phyloP scores from a whole-genome alignment of 2,329 filamentous ascomycete species.

The Trichoderma atrobrunneum region DNA sequence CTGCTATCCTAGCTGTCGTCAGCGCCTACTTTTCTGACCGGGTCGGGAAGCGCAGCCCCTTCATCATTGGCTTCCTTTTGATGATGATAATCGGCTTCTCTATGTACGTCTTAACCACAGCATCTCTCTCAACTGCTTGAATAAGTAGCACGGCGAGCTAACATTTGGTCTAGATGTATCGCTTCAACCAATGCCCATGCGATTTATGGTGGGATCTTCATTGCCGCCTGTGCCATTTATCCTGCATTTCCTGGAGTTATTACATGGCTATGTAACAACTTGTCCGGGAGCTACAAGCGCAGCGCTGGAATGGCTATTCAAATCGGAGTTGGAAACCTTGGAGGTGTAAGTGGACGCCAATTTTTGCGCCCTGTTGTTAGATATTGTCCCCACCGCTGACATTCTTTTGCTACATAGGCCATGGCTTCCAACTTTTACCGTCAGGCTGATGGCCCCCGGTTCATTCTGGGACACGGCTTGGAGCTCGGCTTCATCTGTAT shows the following conservation, averaged over 20 bases:
- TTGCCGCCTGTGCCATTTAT: constrained; percentile 76
- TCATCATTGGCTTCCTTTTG: constrained; percentile 52
- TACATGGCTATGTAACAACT: constrained; percentile 76
- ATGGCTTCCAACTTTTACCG: constrained; percentile 74
- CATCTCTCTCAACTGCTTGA: neutral
- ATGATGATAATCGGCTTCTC: constrained; percentile 57
- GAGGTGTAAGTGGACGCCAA: constrained; percentile 39
- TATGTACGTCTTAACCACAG: constrained; percentile 35
- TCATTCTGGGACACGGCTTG: constrained; percentile 49
- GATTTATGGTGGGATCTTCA: constrained; percentile 72
- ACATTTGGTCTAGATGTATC: constrained; percentile 49
- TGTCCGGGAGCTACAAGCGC: constrained; percentile 64
- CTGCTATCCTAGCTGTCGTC: constrained; percentile 56
- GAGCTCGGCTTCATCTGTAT: constrained; percentile 48
- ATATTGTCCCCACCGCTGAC: neutral
- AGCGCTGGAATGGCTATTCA: constrained; percentile 63
- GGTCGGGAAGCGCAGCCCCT: constrained; percentile 52
- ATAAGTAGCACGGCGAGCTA: no score
- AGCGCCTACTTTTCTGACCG: constrained; percentile 56
- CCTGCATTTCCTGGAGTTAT: constrained; percentile 77
- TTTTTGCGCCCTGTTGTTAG: neutral
- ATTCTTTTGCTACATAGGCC: constrained; percentile 38
- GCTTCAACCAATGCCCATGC: constrained; percentile 55
- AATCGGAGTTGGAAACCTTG: constrained; percentile 59
- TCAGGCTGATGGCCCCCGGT: constrained; percentile 45